These are phyloP conservation scores for Podaxis carcinomalis DNA, from an alignment of 768 basidiomycete species.

Conservation along the genomic window DNA sequence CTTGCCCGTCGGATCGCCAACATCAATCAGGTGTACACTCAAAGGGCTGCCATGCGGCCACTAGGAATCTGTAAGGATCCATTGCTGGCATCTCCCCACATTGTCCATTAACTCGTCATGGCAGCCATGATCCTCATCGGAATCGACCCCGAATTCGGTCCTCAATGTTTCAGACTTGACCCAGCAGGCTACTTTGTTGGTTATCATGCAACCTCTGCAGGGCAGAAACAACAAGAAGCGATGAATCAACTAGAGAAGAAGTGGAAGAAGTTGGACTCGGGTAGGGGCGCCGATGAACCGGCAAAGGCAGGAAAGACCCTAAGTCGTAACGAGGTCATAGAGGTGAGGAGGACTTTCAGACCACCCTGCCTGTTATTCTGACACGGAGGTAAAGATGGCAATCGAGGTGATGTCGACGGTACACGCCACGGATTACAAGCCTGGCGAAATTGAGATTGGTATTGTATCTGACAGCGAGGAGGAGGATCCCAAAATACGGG, in stretches of 20 bases:
- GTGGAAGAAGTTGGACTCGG: slow-evolving; percentile 91
- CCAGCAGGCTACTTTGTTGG: slow-evolving; percentile 99
- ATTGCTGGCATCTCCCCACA: neutral
- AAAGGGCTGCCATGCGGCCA: slow-evolving; percentile 95
- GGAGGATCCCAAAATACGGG: slow-evolving; percentile 67
- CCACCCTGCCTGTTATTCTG: neutral
- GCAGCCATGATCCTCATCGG: slow-evolving; percentile 96
- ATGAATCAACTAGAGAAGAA: slow-evolving; percentile 99
- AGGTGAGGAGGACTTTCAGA: slow-evolving; percentile 49
- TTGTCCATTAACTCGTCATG: neutral
- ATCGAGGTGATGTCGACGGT: slow-evolving; percentile 94
- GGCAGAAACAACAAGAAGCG: slow-evolving; percentile 96
- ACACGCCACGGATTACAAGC: slow-evolving; percentile 94
- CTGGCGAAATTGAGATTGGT: slow-evolving; percentile 93
- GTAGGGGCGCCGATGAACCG: slow-evolving; percentile 76
- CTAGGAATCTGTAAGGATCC: slow-evolving; percentile 79
- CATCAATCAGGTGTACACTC: slow-evolving; percentile 98
- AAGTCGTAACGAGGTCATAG: slow-evolving; percentile 77
- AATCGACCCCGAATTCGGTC: slow-evolving; percentile 83
- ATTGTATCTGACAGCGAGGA: slow-evolving; percentile 77
- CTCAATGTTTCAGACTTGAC: slow-evolving; percentile 98
- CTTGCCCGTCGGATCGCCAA: slow-evolving; percentile 92
- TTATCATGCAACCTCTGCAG: slow-evolving; percentile 94
- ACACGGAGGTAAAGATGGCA: slow-evolving; percentile 56
- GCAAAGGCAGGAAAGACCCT: slow-evolving; percentile 70